Percentiles rank a stretch among this genome's conserved stretches.
Evolutionary conservation across 352 stramenopile species (phyloP).

Genomic region (Phytopythium sindhum): DNA sequence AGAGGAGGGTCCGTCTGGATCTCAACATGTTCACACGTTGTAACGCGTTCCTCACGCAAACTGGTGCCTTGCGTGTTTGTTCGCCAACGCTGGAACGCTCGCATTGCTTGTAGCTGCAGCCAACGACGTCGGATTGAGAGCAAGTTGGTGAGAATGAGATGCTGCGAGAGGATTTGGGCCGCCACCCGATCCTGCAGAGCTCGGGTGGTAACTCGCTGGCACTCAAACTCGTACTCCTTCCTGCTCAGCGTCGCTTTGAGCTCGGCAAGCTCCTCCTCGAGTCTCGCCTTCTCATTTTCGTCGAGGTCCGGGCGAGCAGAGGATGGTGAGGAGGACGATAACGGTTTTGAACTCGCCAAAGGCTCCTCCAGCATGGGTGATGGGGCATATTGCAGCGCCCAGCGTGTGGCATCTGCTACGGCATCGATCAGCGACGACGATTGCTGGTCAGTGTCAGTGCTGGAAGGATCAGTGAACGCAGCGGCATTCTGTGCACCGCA

Average conservation of each 20-base stretch:
- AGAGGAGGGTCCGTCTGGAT: background rate
- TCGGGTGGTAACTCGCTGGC: background rate
- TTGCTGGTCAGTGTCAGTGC: background rate
- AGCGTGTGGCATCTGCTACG: conserved; percentile 3
- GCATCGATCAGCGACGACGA: background rate
- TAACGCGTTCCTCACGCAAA: background rate
- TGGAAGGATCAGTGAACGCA: background rate
- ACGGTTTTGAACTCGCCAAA: too few species aligned
- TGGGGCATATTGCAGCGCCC: background rate
- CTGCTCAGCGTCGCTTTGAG: background rate
- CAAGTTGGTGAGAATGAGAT: conserved; percentile 30
- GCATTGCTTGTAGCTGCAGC: conserved; percentile 17
- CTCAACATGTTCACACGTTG: background rate
- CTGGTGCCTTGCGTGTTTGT: background rate
- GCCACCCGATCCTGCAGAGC: background rate
- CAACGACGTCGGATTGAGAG: conserved; percentile 25
- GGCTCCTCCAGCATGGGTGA: background rate
- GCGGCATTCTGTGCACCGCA: background rate
- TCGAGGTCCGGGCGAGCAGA: background rate
- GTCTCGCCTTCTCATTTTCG: background rate
- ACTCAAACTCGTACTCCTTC: conserved; percentile 7
- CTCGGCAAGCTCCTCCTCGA: conserved; percentile 1
- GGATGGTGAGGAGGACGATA: background rate
- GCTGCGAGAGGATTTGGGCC: background rate
- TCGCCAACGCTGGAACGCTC: conserved; percentile 35